These are phyloP conservation scores for Castanea mollissima DNA, from an alignment of 306 rosid genomes.

Conservation along the genomic window DNA sequence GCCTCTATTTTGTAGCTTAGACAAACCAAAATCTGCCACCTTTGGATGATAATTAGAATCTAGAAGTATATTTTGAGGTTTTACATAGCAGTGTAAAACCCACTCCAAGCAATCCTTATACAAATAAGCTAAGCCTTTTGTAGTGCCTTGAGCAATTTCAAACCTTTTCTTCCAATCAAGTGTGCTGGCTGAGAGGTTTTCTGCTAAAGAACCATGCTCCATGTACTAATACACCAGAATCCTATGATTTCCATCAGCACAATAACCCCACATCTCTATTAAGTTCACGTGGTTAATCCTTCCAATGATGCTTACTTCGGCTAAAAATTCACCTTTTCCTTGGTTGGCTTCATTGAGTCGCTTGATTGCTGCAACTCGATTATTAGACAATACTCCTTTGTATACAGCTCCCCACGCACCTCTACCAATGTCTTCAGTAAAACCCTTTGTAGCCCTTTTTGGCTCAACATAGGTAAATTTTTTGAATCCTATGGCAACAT, in stretches of 20 bases:
- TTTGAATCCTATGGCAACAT: constrained; percentile 39
- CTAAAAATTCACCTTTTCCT: constrained; percentile 60
- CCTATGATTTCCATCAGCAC: constrained; percentile 53
- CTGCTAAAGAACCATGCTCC: constrained; percentile 48
- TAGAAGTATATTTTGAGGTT: constrained; percentile 64
- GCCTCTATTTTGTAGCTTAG: constrained; percentile 44
- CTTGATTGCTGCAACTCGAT: constrained; percentile 50
- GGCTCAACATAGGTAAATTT: constrained; percentile 47
- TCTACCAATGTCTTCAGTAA: constrained; percentile 54
- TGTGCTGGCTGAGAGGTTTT: constrained; percentile 23
- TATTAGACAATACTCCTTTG: constrained; percentile 40
- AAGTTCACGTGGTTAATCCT: constrained; percentile 59
- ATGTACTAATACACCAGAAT: constrained; percentile 52
- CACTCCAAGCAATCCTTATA: constrained; percentile 73
- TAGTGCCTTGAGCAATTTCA: constrained; percentile 53
- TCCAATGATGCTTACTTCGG: constrained; percentile 59
- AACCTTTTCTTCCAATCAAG: constrained; percentile 49
- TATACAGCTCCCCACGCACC: constrained; percentile 54
- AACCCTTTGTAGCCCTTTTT: constrained; percentile 45
- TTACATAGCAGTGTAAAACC: constrained; percentile 72
- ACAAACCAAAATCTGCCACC: constrained; percentile 64
- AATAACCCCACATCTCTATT: constrained; percentile 63
- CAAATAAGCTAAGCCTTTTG: constrained; percentile 58
- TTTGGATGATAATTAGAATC: constrained; percentile 48
- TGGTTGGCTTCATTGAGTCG: constrained; percentile 33